These are phyloP conservation scores for Botrytis squamosa DNA, from an alignment of 2,329 filamentous ascomycete genomes.

Conservation along the genomic window DNA sequence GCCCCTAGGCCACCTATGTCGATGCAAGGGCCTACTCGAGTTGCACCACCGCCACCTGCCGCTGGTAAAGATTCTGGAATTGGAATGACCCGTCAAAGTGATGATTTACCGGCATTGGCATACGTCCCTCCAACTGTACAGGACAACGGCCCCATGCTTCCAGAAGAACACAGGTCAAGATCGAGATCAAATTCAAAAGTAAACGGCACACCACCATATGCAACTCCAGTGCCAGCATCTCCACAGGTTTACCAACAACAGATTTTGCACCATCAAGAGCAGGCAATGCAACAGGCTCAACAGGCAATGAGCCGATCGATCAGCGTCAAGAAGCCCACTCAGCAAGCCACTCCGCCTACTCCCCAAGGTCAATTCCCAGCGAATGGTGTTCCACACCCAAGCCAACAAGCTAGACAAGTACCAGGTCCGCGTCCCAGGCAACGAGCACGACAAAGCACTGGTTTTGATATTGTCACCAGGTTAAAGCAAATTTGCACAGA, in stretches of 20 bases:
- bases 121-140: slow-evolving; percentile 37
- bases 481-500: slow-evolving; percentile 88
- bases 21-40: slow-evolving; percentile 60
- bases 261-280: slow-evolving; percentile 76
- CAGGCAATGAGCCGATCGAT: slow-evolving; percentile 35
- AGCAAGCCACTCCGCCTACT: slow-evolving; percentile 50
- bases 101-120: slow-evolving; percentile 48
- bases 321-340: slow-evolving; percentile 42
- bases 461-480: slow-evolving; percentile 76
- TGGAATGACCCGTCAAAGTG: slow-evolving; percentile 56
- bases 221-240: slow-evolving; percentile 30
- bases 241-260: slow-evolving; percentile 57
- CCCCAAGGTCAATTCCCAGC: slow-evolving; percentile 50
- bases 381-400: slow-evolving; percentile 42
- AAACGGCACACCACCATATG: slow-evolving; percentile 48
- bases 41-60: slow-evolving; percentile 57
- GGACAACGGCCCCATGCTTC: slow-evolving; percentile 49
- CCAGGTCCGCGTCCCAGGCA: slow-evolving; percentile 70
- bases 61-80: slow-evolving; percentile 62
- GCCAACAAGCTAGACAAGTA: slow-evolving; percentile 41
- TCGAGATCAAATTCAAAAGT: slow-evolving; percentile 67
- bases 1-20: slow-evolving; percentile 86
- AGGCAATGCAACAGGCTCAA: slow-evolving; percentile 60
- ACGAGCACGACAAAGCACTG: slow-evolving; percentile 74
- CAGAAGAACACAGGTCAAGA: slow-evolving; percentile 65